phyloP scores from a whole-genome alignment of 108 stramenopile species.

The Stephanodiscus minutulus region DNA sequence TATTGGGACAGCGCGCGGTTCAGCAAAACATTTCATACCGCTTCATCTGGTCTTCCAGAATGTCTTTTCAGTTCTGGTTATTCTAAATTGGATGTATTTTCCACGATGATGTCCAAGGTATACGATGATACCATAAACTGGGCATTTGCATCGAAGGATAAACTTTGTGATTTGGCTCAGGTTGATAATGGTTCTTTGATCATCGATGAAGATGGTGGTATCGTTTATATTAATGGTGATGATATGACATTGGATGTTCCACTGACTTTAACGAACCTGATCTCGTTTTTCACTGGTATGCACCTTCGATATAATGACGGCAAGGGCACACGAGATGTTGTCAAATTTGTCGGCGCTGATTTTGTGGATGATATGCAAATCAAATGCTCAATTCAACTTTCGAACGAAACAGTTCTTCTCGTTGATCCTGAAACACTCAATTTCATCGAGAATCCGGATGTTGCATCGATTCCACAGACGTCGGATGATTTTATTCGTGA shows the following conservation, averaged over 20 bases:
- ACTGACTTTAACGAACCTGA: neutral
- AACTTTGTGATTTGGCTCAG: neutral
- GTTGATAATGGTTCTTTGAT: neutral
- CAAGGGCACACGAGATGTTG: neutral
- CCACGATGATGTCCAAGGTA: neutral
- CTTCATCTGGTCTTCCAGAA: conserved; percentile 1
- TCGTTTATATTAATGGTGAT: neutral
- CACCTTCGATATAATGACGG: conserved; percentile 12
- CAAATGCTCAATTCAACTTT: neutral
- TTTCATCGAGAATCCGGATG: conserved; percentile 14
- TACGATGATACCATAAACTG: conserved; percentile 17
- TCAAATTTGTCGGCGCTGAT: neutral
- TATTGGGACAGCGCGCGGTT: neutral
- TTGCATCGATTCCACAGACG: too few relatives aligned
- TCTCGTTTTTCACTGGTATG: conserved; percentile 7
- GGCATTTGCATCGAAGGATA: conserved; percentile 5
- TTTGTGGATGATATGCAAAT: conserved; percentile 4
- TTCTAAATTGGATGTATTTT: neutral
- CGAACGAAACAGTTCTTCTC: neutral
- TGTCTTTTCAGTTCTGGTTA: conserved; percentile 17
- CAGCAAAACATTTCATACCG: neutral
- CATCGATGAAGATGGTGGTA: conserved; percentile 6
- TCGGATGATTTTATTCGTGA: conserved; percentile 2
- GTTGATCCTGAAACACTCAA: conserved; percentile 3
- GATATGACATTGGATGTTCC: neutral